Evolutionary conservation across 805 yeast genomes (phyloP), one percentile per base, ranked within the genome.

Genomic region (Candida easanensis): DNA sequence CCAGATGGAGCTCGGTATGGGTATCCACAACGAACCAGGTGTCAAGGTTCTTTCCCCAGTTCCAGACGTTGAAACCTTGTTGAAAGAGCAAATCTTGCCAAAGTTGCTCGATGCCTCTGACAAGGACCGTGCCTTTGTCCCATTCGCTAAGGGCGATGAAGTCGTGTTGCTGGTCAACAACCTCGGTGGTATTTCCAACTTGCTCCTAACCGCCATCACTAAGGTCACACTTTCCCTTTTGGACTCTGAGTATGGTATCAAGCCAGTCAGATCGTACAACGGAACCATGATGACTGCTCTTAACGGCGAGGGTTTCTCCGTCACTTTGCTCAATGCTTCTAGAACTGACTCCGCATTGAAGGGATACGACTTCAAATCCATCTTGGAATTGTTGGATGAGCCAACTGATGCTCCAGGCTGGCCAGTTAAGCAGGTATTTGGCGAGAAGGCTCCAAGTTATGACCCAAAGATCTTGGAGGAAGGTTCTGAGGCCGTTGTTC

Each of bases 11-110:
- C 73, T 90, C 45, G 98, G 98, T 21, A 83, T 90, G 81, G 98
- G 98, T 35, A 90, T 90, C 48, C 98, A 90, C 65, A 90, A 90
- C 57, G 98, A 90, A 62, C 93, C 96, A 1, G 97, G 97, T 48
- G 81, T 81, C 45, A 71, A 75, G 56, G 56, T 64, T 14, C 50
- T 71, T 19, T 66, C 66, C 15, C 73, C 73, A 41, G 78, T 90
- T 53, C 97, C 97, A 20, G 61, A 77, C 0, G 77, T 88, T 39
- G 82, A 79, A 15, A 76, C 75, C 0, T 66, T 91, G 25, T 69
- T 80, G 36, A 61, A 73, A 22, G 68, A 71, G 20, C 70, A 77
- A 23, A 71, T 91, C 70, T 73, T 84, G 41, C 70, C 80, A 35
- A 78, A 79, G 56, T 64, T 90, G 45, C 58, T 85, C 27, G 81